A percentile compares a stretch with the other conserved stretches of the same genome.
phyloP scores from a whole-genome alignment of 1,284 basidiomycete species.

The Irpex lacteus region DNA sequence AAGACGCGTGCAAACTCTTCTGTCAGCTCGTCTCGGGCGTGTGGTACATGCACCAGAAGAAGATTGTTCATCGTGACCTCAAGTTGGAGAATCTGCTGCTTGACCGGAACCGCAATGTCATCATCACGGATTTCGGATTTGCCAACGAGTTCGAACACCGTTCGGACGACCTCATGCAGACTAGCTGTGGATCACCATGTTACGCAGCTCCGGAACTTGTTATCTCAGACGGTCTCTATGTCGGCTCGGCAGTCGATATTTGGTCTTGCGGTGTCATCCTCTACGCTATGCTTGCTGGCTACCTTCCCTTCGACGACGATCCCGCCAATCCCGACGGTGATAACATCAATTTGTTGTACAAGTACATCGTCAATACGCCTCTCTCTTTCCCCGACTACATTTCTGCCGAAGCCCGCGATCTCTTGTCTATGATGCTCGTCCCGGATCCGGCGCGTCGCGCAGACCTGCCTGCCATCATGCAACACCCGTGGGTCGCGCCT shows the following conservation, averaged over 20 bases:
- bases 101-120: constrained; percentile 96
- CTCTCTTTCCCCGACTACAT: constrained; percentile 95
- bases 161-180: constrained; percentile 96
- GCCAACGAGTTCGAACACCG: constrained; percentile 95
- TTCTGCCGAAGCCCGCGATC: constrained; percentile 72
- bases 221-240: constrained; percentile 95
- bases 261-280: constrained; percentile 99
- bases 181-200: constrained; percentile 95
- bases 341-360: constrained; percentile 99
- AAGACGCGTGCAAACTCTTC: constrained; percentile 94
- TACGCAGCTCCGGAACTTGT: constrained; percentile 99
- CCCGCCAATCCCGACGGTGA: constrained; percentile 98
- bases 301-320: constrained; percentile 99
- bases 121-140: constrained; percentile 99
- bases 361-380: constrained; percentile 97
- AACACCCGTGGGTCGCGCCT: constrained; percentile 78
- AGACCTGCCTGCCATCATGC: constrained; percentile 74
- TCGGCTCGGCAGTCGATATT: constrained; percentile 98
- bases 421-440: constrained; percentile 84
- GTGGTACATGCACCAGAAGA: constrained; percentile 98
- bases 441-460: constrained; percentile 77
- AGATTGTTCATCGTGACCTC: constrained; percentile 98
- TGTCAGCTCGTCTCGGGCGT: constrained; percentile 98
- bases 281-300: constrained; percentile 99
- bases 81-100: constrained; percentile 98